Conservation (phyloP, 768 basidiomycete species). For the Paxillus ammoniavirescens region DNA sequence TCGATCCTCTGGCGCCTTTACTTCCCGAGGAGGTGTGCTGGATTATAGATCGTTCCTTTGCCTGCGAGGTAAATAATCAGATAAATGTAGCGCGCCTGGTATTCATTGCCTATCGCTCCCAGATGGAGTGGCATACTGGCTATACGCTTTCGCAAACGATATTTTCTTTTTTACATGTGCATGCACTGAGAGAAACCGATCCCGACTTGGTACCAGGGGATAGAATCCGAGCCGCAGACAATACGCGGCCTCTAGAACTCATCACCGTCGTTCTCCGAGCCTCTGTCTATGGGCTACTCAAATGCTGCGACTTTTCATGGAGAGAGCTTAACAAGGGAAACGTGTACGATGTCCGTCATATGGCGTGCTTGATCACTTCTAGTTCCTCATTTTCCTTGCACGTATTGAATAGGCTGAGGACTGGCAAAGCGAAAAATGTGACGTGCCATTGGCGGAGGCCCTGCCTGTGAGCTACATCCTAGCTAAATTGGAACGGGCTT, state of each 20-base stretch:
- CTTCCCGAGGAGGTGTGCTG: conserved; percentile 83
- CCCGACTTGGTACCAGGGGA: conserved; percentile 44
- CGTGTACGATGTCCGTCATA: conserved; percentile 68
- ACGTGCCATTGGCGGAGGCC: conserved; percentile 70
- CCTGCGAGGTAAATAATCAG: conserved; percentile 65
- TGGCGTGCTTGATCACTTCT: conserved; percentile 11
- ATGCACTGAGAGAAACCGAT: conserved; percentile 59
- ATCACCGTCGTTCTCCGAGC: conserved; percentile 68
- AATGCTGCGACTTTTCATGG: conserved; percentile 82
- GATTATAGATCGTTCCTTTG: conserved; percentile 76
- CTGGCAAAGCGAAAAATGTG: conserved; percentile 88
- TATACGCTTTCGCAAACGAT: conserved; percentile 85
- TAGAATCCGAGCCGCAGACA: conserved; percentile 32
- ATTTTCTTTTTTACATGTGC: conserved; percentile 74
- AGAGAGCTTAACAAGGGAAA: conserved; percentile 74
- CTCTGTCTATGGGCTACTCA: conserved; percentile 65
- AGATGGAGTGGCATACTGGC: conserved; percentile 91
- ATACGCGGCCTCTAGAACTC: conserved; percentile 55
- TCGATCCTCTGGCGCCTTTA: conserved; percentile 62
- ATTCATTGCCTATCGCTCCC: conserved; percentile 15
- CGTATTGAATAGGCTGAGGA: conserved; percentile 64
- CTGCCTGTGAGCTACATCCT: conserved; percentile 54
- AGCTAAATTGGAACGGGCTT: conserved; percentile 56
- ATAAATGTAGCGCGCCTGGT: conserved; percentile 8
- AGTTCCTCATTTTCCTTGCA: conserved; percentile 10